Conservation (phyloP, 2,329 filamentous ascomycete genomes). For the Aspergillus ochraceus region DNA sequence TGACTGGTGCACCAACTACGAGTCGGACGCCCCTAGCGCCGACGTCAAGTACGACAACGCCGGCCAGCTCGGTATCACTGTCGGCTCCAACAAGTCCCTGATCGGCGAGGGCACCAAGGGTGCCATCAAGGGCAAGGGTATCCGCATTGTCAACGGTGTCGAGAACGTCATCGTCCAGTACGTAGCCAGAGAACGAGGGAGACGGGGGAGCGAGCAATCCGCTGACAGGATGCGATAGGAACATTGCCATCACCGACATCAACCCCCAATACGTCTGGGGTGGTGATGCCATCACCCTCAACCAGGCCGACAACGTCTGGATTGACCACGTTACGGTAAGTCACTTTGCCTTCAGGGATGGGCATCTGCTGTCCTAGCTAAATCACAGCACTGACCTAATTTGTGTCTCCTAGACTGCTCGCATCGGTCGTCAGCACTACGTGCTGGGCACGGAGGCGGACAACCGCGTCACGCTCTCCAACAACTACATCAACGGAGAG, state of each 20-base stretch:
- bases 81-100: conserved; percentile 60
- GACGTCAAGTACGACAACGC: conserved; percentile 51
- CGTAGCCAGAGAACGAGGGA: neutral
- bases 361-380: too few species aligned
- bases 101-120: conserved; percentile 56
- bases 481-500: conserved; percentile 58
- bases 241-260: conserved; percentile 56
- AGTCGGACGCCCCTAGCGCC: conserved; percentile 50
- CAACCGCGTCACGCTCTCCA: conserved; percentile 60
- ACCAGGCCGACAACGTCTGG: conserved; percentile 47
- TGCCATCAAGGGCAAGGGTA: conserved; percentile 59
- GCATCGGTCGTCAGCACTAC: conserved; percentile 61
- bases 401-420: conserved; percentile 41
- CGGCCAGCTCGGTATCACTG: conserved; percentile 51
- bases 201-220: neutral
- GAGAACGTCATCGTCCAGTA: conserved; percentile 60
- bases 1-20: conserved; percentile 60
- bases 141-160: conserved; percentile 49
- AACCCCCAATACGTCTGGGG: conserved; percentile 63
- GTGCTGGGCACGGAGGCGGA: conserved; percentile 56
- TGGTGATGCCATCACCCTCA: conserved; percentile 57
- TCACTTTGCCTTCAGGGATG: neutral
- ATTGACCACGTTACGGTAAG: conserved; percentile 38
- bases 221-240: conserved; percentile 22
- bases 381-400: neutral